Evolutionary conservation across 441 rosid species (phyloP), one percentile per base, ranked within the genome.

Genomic region (Syzygium syzygioides): DNA sequence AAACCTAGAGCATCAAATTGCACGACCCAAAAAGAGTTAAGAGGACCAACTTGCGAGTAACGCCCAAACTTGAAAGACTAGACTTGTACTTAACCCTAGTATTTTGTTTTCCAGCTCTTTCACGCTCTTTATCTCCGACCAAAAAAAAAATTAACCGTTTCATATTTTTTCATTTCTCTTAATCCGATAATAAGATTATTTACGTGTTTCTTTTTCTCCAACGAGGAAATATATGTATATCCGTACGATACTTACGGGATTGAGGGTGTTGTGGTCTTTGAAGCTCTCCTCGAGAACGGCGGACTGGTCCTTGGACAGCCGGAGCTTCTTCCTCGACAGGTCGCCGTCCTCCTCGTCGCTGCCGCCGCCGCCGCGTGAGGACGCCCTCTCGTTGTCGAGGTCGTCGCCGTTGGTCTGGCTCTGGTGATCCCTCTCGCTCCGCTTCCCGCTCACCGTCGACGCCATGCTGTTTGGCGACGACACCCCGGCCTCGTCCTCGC

Each of bases 341-440:
- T 97, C 98, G 11, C 98, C 99, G 37, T 96, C 98, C 89, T 98
- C 99, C 56, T 98, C 99, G 20, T 98, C 99, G 66, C 96, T 96
- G 89, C 94, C 92, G 86, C 94, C 92, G 86, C 94, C 48, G 7
- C 97, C 99, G 26, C 97, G 96, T 55, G 96, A 96, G 85, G 91
- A 94, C 60, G 91, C 95, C 85, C 96, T 92, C 86, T 95, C 97
- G 57, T 89, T 90, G 19, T 96, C 98, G 34, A 87, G 91, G 41
- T 95, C 98, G 0, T 94, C 96, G 55, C 94, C 95, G 89, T 94
- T 94, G 25, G 91, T 91, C 88, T 37, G 83, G 83, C 83, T 76
- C 52, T 41, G 83, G 52, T 76, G 83, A 76, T 97, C 99, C 85
- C 99, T 93, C 89, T 95, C 99, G 88, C 95, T 95, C 88, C 98